Evolutionary conservation across 257 asterid genomes (phyloP).

Genomic region (Solanum ossicruentum): DNA sequence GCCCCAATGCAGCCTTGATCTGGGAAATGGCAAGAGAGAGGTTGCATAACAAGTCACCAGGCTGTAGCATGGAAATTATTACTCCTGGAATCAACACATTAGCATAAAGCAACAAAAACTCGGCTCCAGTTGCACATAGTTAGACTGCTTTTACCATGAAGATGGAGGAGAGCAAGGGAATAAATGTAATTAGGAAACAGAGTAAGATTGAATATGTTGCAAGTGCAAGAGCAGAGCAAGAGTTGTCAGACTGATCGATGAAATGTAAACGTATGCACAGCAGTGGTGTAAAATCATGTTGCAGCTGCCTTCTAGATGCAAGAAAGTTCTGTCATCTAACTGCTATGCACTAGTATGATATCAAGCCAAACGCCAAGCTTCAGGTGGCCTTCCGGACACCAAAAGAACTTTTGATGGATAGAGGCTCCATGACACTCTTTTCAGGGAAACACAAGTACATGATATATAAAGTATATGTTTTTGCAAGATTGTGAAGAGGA

Average conservation of each 20-base stretch:
- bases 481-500: not conserved
- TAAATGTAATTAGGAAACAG: not conserved
- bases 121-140: not conserved
- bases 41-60: conserved; percentile 8
- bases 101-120: conserved; percentile 3
- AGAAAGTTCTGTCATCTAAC: not conserved
- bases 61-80: conserved; percentile 17
- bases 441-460: not conserved
- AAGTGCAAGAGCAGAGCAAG: not conserved
- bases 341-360: not conserved
- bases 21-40: conserved; percentile 6
- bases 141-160: not conserved
- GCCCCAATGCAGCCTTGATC: conserved; percentile 12
- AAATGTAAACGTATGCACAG: not conserved
- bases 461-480: not conserved
- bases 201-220: not conserved
- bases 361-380: not conserved
- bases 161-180: not conserved
- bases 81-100: not conserved
- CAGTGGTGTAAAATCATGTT: not conserved
- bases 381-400: not conserved
- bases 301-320: not conserved
- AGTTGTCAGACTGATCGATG: not conserved
- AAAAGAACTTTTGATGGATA: not conserved
- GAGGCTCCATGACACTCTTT: not conserved